A percentile compares a stretch with the other conserved stretches of the same genome.
Evolutionary conservation across 2,329 filamentous ascomycete species (phyloP).

Genomic region (Trichoderma oligosporum): DNA sequence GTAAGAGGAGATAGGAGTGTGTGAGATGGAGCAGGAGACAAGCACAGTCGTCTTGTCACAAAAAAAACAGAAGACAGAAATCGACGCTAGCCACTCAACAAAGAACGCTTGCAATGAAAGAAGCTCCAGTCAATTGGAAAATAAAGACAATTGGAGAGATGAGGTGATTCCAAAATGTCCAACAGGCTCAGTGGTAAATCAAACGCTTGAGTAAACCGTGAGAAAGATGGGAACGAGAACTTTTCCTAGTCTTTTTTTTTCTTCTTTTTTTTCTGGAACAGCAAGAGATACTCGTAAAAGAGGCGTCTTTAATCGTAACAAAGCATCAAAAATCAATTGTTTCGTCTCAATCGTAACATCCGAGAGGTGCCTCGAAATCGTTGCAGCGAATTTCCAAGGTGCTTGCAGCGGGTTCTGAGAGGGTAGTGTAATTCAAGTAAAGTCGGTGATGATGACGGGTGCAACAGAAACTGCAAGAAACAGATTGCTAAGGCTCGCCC

Average conservation of each 20-base stretch:
- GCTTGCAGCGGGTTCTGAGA: conserved; percentile 4
- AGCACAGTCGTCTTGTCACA: conserved; percentile 1
- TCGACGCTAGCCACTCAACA: conserved; percentile 12
- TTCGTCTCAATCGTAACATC: conserved; percentile 26
- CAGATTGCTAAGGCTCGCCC: not conserved
- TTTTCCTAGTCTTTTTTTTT: conserved; percentile 18
- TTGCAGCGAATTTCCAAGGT: not conserved
- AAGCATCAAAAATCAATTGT: conserved; percentile 26
- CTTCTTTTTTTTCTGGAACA: conserved; percentile 16
- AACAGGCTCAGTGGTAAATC: conserved; percentile 9
- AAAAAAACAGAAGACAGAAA: not conserved
- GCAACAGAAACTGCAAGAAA: conserved; percentile 10
- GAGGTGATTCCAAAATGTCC: not conserved
- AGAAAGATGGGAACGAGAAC: conserved; percentile 15
- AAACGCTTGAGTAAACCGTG: conserved; percentile 10
- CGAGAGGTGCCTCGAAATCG: conserved; percentile 8
- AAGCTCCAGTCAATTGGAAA: conserved; percentile 4
- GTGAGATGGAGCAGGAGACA: not conserved
- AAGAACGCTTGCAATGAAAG: conserved; percentile 16
- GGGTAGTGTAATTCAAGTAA: not conserved
- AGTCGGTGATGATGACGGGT: conserved; percentile 12
- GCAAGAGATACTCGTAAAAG: conserved; percentile 22
- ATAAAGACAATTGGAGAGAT: conserved; percentile 9
- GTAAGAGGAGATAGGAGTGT: not conserved
- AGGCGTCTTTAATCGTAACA: conserved; percentile 31